Evolutionary conservation across 2,329 filamentous ascomycete species (phyloP), one percentile per base, ranked within the genome.

Genomic region (Diaporthe humulicola): DNA sequence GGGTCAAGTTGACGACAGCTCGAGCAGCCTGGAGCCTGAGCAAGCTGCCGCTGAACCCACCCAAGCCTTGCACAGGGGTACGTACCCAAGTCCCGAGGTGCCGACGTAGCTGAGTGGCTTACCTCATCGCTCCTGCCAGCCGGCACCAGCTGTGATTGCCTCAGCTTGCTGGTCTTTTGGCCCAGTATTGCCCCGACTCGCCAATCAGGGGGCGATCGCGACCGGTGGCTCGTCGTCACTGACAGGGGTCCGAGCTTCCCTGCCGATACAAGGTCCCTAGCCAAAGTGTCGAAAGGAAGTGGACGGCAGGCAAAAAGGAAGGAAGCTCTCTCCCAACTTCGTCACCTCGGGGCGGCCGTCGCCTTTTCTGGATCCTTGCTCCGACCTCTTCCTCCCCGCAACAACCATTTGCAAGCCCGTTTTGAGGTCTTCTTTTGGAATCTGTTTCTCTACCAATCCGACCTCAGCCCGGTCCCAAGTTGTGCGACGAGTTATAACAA

Each of bases 1-100:
- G 48, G 40, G 40, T 71, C 71, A 66, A 66, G 79, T 80, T 81
- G 79, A 81, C 79, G 79, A 80, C 79, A 79, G 78, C 79, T 74
- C 75, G 77, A 78, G 79, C 78, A 80, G 79, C 79, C 79, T 81
- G 75, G 78, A 69, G 71, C 42, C 45, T 22, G 28, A 50, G 61
- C 48, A 25, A 64, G 38, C 48, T 58, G 36, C 28, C 30, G 48
- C 48, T 25, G n/a, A n/a, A 75, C 28, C 42, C 67, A 56, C 42
- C 36, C 71, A 48, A 25, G n/a, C 30, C 58, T 45, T 40, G 36
- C 52, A 38, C 40, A 30, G n/a, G 17, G 28, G 28, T 36, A 48
- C 28, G 54, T 50, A 71, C 69, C 48, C 22, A 15, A 52, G 10
- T 25, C 48, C 12, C 15, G 30, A 42, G 22, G 17, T 61, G 38